phyloP scores from a whole-genome alignment of 1,284 basidiomycete genomes.

The Papiliotrema flavescens region DNA sequence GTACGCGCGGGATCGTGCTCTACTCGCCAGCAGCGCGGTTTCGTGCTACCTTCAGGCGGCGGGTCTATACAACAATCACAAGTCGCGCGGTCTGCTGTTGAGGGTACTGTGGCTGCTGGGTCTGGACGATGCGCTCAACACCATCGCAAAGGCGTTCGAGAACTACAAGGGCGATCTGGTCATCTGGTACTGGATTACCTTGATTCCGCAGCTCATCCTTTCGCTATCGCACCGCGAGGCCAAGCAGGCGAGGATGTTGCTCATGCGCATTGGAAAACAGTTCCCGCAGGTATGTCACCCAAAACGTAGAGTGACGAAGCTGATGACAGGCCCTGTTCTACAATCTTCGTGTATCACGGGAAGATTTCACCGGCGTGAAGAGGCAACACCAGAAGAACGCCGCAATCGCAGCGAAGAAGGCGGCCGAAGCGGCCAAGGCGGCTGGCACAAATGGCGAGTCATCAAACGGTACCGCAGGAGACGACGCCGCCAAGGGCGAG shows the following conservation, averaged over 20 bases:
- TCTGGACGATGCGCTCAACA: slow-evolving; percentile 71
- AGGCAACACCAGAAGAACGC: slow-evolving; percentile 33
- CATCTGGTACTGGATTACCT: slow-evolving; percentile 98
- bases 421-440: slow-evolving; percentile 27
- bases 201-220: slow-evolving; percentile 92
- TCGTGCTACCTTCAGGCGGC: slow-evolving; percentile 98
- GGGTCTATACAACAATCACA: slow-evolving; percentile 90
- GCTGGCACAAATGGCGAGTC: slow-evolving; percentile 35
- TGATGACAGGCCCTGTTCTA: slow-evolving; percentile 82
- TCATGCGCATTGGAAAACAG: slow-evolving; percentile 85
- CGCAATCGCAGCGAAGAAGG: slow-evolving; percentile 19
- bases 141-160: slow-evolving; percentile 86
- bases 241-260: slow-evolving; percentile 83
- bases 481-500: slow-evolving; percentile 27
- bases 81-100: slow-evolving; percentile 85
- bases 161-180: slow-evolving; percentile 95
- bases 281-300: slow-evolving; percentile 75
- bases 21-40: slow-evolving; percentile 82
- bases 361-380: slow-evolving; percentile 65
- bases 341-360: slow-evolving; percentile 83
- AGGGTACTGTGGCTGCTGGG: slow-evolving; percentile 96
- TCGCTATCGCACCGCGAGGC: slow-evolving; percentile 89
- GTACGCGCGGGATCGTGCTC: slow-evolving; percentile 52
- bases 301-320: background rate
- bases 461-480: slow-evolving; percentile 9